A percentile compares a stretch with the other conserved stretches of the same genome.
These are phyloP conservation scores for Themeda triandra DNA, from an alignment of 176 grass and related monocot genomes.

Conservation along the genomic window DNA sequence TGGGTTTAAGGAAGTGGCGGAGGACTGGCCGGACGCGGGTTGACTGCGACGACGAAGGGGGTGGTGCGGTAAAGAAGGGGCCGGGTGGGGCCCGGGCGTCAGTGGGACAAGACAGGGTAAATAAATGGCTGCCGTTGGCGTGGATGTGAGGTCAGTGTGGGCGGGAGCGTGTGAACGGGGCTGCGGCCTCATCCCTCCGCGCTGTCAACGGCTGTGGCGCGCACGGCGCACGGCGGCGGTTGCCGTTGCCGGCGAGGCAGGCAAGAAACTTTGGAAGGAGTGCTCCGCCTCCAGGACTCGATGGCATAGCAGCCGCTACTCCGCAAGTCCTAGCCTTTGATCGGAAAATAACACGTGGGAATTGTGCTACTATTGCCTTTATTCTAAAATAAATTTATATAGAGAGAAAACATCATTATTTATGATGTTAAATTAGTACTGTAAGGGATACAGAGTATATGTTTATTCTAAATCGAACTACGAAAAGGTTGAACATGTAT, in stretches of 20 bases:
- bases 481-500: too few species aligned
- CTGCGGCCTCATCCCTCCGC: not conserved
- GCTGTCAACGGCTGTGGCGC: constrained; percentile 13
- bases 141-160: constrained; percentile 23
- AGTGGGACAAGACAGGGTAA: not conserved
- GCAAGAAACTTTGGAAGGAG: not conserved
- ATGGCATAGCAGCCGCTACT: not conserved
- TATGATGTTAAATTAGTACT: too few species aligned
- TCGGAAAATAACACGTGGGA: not conserved
- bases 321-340: not conserved
- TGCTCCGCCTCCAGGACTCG: not conserved
- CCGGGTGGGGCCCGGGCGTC: not conserved
- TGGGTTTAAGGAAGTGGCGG: not conserved
- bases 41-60: constrained; percentile 41
- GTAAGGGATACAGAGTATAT: too few species aligned
- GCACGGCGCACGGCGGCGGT: constrained; percentile 5
- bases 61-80: constrained; percentile 15
- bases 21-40: constrained; percentile 22
- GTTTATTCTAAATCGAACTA: too few species aligned
- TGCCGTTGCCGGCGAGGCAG: constrained; percentile 29
- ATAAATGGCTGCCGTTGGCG: constrained; percentile 31
- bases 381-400: too few species aligned
- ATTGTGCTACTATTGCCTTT: not conserved
- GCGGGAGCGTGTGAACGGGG: constrained; percentile 13
- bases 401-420: too few species aligned